These are phyloP conservation scores for Serendipita sp. DNA, from an alignment of 768 basidiomycete genomes.

Conservation along the genomic window DNA sequence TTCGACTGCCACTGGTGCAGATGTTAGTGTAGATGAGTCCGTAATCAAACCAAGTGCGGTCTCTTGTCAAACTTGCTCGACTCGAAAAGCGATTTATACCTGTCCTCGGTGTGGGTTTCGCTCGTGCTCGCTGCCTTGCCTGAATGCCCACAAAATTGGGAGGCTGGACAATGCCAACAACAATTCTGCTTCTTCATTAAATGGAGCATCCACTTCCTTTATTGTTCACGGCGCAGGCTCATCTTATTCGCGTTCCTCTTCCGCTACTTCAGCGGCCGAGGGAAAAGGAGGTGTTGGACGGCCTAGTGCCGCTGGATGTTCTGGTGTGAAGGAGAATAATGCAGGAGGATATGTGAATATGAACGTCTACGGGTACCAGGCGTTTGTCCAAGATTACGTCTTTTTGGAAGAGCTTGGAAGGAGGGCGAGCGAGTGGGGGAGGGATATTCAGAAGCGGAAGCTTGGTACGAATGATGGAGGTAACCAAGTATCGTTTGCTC, in stretches of 20 bases:
- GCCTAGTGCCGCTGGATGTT: constrained; percentile 32
- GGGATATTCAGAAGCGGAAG: constrained; percentile 48
- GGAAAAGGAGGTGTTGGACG: background rate
- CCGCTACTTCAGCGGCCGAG: no score
- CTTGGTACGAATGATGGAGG: constrained; percentile 22
- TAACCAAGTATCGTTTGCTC: background rate
- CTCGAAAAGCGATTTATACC: constrained; percentile 43
- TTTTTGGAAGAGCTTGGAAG: constrained; percentile 73
- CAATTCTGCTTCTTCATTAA: no score
- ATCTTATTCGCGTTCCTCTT: no score
- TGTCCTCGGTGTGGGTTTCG: constrained; percentile 60
- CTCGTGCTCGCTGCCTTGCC: constrained; percentile 61
- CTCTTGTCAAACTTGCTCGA: constrained; percentile 35
- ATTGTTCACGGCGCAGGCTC: no score
- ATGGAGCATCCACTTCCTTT: no score
- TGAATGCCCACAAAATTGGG: constrained; percentile 43
- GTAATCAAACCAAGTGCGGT: no score
- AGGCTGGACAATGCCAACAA: no score
- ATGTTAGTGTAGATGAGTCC: no score
- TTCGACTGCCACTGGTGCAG: no score
- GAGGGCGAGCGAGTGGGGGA: constrained; percentile 56
- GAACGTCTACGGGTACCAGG: constrained; percentile 71
- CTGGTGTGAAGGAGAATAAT: constrained; percentile 56
- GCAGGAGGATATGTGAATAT: constrained; percentile 47
- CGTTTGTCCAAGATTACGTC: constrained; percentile 78